phyloP scores from a whole-genome alignment of 1,284 basidiomycete species.

The Moesziomyces sp. region DNA sequence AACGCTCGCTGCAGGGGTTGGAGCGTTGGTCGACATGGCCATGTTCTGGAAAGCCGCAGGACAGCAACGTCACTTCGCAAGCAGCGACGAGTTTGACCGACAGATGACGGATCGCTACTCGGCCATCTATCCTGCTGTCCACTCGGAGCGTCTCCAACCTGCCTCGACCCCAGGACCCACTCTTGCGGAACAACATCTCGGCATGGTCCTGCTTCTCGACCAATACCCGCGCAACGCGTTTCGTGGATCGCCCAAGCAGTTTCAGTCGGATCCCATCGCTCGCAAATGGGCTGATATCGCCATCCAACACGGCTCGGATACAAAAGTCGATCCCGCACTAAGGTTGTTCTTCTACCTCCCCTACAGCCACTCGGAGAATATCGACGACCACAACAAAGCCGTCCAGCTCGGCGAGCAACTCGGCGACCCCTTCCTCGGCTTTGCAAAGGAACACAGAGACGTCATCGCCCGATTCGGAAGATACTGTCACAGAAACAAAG shows the following conservation, averaged over 20 bases:
- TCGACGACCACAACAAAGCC: conserved; percentile 32
- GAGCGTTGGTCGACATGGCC: conserved; percentile 30
- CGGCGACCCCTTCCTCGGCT: conserved; percentile 21
- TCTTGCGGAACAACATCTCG: conserved; percentile 27
- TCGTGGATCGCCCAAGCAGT: conserved; percentile 25
- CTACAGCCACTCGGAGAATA: conserved; percentile 29
- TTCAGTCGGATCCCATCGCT: conserved; percentile 21
- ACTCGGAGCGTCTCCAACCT: conserved; percentile 8
- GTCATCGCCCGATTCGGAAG: conserved; percentile 31
- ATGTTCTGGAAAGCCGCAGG: conserved; percentile 40
- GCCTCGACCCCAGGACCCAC: neutral
- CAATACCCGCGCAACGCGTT: conserved; percentile 41
- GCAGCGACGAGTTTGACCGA: conserved; percentile 24
- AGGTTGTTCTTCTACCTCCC: conserved; percentile 33
- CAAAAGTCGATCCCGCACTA: conserved; percentile 8
- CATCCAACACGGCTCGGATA: conserved; percentile 14
- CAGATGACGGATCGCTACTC: conserved; percentile 30
- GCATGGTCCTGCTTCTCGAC: conserved; percentile 41
- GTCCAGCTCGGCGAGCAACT: conserved; percentile 21
- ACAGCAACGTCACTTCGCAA: conserved; percentile 29
- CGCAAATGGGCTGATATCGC: conserved; percentile 36
- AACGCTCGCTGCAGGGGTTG: conserved; percentile 16
- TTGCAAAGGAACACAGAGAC: conserved; percentile 27
- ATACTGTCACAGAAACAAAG: conserved; percentile 36
- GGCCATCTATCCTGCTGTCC: conserved; percentile 18